These are phyloP conservation scores for Platanthera guangdongensis DNA, from an alignment of 106 monocot species.

Conservation along the genomic window DNA sequence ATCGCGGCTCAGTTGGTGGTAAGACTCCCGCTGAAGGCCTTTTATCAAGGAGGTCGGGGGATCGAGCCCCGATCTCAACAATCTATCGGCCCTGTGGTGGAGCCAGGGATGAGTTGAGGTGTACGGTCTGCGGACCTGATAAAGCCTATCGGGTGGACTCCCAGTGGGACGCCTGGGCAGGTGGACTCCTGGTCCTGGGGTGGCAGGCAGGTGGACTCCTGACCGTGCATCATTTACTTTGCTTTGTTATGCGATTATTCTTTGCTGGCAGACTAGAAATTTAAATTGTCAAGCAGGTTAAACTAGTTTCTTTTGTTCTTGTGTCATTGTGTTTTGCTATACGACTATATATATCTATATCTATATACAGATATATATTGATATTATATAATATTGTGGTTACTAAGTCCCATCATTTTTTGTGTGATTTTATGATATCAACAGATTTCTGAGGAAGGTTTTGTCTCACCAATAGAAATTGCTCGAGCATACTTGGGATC, in stretches of 20 bases:
- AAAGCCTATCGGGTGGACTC: no score
- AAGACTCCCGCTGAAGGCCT: no score
- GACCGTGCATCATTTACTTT: neutral
- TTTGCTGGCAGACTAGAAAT: neutral
- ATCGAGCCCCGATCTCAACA: no score
- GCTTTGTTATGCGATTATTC: neutral
- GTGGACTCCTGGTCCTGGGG: no score
- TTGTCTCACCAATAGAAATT: constrained; percentile 46
- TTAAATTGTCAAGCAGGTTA: neutral
- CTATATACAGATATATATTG: neutral
- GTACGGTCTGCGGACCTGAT: no score
- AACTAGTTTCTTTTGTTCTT: neutral
- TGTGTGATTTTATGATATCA: neutral
- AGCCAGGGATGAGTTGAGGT: no score
- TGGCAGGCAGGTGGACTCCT: no score
- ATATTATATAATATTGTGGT: neutral
- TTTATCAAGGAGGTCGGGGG: no score
- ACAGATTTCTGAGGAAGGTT: constrained; percentile 8
- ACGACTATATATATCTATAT: neutral
- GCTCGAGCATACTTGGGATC: constrained; percentile 53
- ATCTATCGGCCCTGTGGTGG: no score
- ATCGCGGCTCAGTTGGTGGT: no score
- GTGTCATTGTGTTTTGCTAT: neutral
- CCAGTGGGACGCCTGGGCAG: no score
- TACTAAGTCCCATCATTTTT: neutral